Evolutionary conservation across 495 filamentous ascomycete species (phyloP).

Genomic region (Friedmanniomyces simplex): DNA sequence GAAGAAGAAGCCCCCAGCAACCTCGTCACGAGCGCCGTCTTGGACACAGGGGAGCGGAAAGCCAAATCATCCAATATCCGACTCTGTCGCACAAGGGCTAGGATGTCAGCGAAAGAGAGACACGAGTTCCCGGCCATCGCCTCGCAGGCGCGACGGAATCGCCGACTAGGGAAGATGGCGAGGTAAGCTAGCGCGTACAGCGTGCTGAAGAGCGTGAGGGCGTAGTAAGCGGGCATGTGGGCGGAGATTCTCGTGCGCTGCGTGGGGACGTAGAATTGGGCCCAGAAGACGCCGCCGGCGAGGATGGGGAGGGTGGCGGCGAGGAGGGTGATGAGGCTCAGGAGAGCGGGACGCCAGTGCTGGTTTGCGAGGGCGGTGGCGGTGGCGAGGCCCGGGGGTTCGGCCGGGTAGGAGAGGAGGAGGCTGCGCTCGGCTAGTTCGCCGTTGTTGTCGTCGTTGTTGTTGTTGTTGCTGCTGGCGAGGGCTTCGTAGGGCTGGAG

Average conservation of each 20-base stretch:
- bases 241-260: conserved; percentile 56
- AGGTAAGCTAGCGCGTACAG: conserved; percentile 46
- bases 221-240: conserved; percentile 55
- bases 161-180: conserved; percentile 26
- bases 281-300: conserved; percentile 70
- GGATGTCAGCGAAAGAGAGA: conserved; percentile 60
- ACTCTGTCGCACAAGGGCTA: conserved; percentile 62
- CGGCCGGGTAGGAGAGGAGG: conserved; percentile 61
- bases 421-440: conserved; percentile 56
- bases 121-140: conserved; percentile 42
- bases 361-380: conserved; percentile 50
- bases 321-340: conserved; percentile 54
- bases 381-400: conserved; percentile 53
- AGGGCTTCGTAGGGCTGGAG: conserved; percentile 67
- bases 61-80: conserved; percentile 57
- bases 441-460: conserved; percentile 35
- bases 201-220: conserved; percentile 53
- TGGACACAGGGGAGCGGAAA: conserved; percentile 49
- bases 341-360: conserved; percentile 60
- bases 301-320: conserved; percentile 62
- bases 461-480: conserved; percentile 15
- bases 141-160: conserved; percentile 43
- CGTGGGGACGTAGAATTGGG: conserved; percentile 48
- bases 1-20: conserved; percentile 42
- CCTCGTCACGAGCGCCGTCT: conserved; percentile 52